Base-by-base conservation (phyloP, 2,329 filamentous ascomycete species). In the Arthroderma sp. region DNA sequence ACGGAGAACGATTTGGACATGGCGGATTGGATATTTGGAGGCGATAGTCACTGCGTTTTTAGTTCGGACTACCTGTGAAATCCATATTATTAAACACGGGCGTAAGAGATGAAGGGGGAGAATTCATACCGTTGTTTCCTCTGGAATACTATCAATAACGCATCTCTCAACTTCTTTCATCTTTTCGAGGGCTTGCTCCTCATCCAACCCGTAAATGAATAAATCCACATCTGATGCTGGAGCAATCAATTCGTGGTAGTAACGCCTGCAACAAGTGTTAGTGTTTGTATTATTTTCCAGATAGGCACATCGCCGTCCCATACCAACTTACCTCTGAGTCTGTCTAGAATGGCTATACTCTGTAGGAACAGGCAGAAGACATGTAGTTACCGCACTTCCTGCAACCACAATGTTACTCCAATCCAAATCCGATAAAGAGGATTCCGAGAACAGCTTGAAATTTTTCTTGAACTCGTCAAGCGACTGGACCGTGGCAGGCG, bases 41-140 rank as follows among this genome's bases (percentile, higher is more conserved):
- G 77, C 83, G 56, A 94, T 91, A 0, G 86, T 93, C 46, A 94
- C 80, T 6, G 86, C 83, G 56, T 93, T 83, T 67, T 89, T 93
- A 15, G 86, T 93, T 33, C 86, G 76, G 38, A 93, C 77, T 0
- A 84, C 85, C 2, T 50, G 34, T n/a, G 11, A 6, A 28, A 10
- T 5, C 7, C n/a, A 41, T 28, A 48, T 31, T 4, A 4, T 33
- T 38, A 22, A 27, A 7, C 6, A 38, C 7, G 4, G n/a, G 6
- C 15, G n/a, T 6, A 42, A 9, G 15, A 22, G 15, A 22, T 22
- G 15, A 30, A 3, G 27, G 4, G 3, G 11, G 4, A 7, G 15
- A 2, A 36, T 4, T n/a, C 45, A n/a, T 48, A 49, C 47, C 29
- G 85, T 89, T 0, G 83, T 85, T 63, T 93, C 86, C 11, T 79